These are phyloP conservation scores for Pyrenochaeta sp. DNA, from an alignment of 2,329 filamentous ascomycete genomes.

Conservation along the genomic window DNA sequence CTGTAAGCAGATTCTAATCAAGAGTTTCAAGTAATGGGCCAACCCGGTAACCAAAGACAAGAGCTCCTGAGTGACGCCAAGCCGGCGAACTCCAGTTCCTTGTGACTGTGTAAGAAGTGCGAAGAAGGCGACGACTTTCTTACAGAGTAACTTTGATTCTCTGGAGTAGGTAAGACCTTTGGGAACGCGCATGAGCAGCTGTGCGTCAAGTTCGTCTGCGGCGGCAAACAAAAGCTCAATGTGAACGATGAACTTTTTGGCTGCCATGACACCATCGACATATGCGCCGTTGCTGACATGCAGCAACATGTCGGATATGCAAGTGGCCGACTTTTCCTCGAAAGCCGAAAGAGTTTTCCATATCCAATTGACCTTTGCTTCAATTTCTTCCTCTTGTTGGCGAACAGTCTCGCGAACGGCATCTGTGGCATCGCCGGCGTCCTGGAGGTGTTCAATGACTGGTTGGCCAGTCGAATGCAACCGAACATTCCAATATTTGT, in stretches of 20 bases:
- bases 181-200: slow-evolving; percentile 71
- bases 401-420: slow-evolving; percentile 78
- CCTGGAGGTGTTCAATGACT: slow-evolving; percentile 42
- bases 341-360: slow-evolving; percentile 98
- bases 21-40: slow-evolving; percentile 94
- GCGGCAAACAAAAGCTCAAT: slow-evolving; percentile 91
- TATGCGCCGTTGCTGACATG: slow-evolving; percentile 98
- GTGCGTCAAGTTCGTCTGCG: slow-evolving; percentile 81
- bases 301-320: slow-evolving; percentile 98
- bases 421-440: slow-evolving; percentile 63
- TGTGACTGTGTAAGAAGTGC: slow-evolving; percentile 93
- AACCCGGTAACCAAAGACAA: slow-evolving; percentile 95
- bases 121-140: slow-evolving; percentile 99
- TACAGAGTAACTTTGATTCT: slow-evolving; percentile 98
- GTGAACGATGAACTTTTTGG: slow-evolving; percentile 95
- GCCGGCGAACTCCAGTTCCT: slow-evolving; percentile 84
- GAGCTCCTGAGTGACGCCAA: slow-evolving; percentile 97
- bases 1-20: slow-evolving; percentile 96
- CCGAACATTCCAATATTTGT: slow-evolving; percentile 99
- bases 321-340: slow-evolving; percentile 95
- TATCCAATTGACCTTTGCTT: slow-evolving; percentile 96
- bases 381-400: slow-evolving; percentile 89
- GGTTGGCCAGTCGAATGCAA: slow-evolving; percentile 60
- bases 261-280: slow-evolving; percentile 91
- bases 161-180: slow-evolving; percentile 91